Conservation (phyloP, 495 filamentous ascomycete species). For the Neurospora intermedia region DNA sequence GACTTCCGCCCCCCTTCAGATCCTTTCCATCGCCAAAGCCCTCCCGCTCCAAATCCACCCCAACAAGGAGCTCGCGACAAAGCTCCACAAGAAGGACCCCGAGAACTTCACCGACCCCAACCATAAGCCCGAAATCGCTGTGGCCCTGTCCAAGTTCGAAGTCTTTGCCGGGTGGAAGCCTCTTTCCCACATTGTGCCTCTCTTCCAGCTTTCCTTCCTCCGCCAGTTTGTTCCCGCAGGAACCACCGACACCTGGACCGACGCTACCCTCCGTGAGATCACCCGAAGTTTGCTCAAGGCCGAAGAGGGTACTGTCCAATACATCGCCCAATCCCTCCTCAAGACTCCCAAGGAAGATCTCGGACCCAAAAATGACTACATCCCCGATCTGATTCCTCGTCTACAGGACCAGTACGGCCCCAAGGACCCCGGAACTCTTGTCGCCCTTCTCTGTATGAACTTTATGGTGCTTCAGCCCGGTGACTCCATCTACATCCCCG, state of each 20-base stretch:
- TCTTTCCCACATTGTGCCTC: constrained; percentile 43
- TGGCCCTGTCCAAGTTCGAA: constrained; percentile 67
- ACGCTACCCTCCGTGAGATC: constrained; percentile 50
- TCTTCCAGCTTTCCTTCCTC: constrained; percentile 42
- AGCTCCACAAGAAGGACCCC: constrained; percentile 54
- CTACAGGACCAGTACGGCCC: constrained; percentile 53
- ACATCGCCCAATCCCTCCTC: constrained; percentile 40
- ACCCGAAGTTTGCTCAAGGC: constrained; percentile 47
- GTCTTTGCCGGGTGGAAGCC: constrained; percentile 72
- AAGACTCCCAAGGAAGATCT: constrained; percentile 24
- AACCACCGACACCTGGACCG: constrained; percentile 34
- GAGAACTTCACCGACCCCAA: constrained; percentile 59
- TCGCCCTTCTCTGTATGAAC: constrained; percentile 64
- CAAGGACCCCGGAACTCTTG: constrained; percentile 49
- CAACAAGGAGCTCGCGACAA: constrained; percentile 50
- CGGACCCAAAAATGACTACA: constrained; percentile 35
- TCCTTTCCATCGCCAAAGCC: constrained; percentile 68
- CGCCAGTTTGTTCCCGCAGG: constrained; percentile 39
- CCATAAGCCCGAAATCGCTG: constrained; percentile 76
- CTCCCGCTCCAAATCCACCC: constrained; percentile 77
- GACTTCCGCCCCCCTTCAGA: constrained; percentile 22
- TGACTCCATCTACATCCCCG: constrained; percentile 63
- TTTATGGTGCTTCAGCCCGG: constrained; percentile 55
- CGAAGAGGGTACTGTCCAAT: constrained; percentile 37
- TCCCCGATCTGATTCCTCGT: constrained; percentile 52